Conservation (phyloP, 192 early-diverging fungal genomes). For the Backusella circina region DNA sequence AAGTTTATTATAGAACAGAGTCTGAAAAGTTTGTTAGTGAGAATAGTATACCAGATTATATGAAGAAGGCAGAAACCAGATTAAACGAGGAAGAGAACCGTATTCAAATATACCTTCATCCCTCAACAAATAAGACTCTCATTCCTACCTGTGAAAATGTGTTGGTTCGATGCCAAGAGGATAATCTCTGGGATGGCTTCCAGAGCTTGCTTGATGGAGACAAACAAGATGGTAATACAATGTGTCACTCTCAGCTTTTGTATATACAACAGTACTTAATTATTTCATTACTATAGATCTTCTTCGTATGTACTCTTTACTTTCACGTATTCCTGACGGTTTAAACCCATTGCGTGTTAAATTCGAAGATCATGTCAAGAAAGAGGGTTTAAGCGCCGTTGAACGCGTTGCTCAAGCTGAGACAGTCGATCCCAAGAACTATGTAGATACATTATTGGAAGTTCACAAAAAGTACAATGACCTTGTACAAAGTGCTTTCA, state of each 20-base stretch:
- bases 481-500: conserved; percentile 76
- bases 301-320: conserved; percentile 62
- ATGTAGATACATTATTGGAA: conserved; percentile 80
- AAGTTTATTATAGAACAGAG: conserved; percentile 86
- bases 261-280: not conserved
- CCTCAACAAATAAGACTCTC: conserved; percentile 73
- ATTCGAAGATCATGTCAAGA: conserved; percentile 77
- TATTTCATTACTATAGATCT: conserved; percentile 51
- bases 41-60: conserved; percentile 90
- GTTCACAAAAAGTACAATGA: conserved; percentile 87
- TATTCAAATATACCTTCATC: conserved; percentile 84
- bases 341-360: conserved; percentile 74
- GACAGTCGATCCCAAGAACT: conserved; percentile 70
- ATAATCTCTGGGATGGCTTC: conserved; percentile 87
- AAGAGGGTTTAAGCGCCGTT: conserved; percentile 77
- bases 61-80: conserved; percentile 86
- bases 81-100: conserved; percentile 83
- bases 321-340: conserved; percentile 77
- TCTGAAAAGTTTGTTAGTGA: conserved; percentile 87
- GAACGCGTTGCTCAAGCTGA: conserved; percentile 46
- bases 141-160: conserved; percentile 81
- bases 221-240: conserved; percentile 59
- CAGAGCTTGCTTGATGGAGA: conserved; percentile 83
- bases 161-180: conserved; percentile 80
- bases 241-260: not conserved